phyloP scores from a whole-genome alignment of 2,329 filamentous ascomycete genomes.

The Geosmithia putterillii region DNA sequence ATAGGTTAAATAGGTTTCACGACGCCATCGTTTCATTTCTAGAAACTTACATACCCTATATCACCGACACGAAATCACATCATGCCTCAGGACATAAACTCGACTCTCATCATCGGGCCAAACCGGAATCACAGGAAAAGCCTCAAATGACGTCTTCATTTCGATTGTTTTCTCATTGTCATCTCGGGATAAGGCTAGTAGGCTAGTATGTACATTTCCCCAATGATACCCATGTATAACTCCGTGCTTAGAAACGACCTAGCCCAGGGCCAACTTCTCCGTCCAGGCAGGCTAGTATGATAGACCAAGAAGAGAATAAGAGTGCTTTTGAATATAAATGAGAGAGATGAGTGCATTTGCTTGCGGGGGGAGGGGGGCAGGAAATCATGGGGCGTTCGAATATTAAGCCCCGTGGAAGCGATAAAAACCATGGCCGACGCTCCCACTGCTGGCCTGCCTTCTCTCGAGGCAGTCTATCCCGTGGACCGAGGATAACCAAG shows the following conservation, averaged over 20 bases:
- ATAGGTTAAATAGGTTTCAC: no score
- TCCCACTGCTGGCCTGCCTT: not conserved
- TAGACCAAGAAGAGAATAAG: not conserved
- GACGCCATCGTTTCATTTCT: no score
- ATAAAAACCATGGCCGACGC: not conserved
- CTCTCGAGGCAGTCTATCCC: not conserved
- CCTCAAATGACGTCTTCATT: not conserved
- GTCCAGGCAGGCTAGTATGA: not conserved
- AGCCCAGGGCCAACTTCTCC: not conserved
- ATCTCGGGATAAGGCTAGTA: not conserved
- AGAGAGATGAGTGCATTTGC: no score
- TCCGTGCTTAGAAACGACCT: not conserved
- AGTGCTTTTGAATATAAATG: no score
- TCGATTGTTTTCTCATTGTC: not conserved
- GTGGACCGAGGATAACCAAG: not conserved
- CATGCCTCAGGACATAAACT: not conserved
- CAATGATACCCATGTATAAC: not conserved
- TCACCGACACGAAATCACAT: no score
- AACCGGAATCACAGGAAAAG: not conserved
- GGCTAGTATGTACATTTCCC: not conserved
- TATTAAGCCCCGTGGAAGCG: not conserved
- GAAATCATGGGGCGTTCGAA: no score
- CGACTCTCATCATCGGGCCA: not conserved
- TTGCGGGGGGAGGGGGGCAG: not conserved
- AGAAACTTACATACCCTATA: no score